Conservation (phyloP, 371 early-diverging fungal species). For the Thermomucor indicae-seudaticae region DNA sequence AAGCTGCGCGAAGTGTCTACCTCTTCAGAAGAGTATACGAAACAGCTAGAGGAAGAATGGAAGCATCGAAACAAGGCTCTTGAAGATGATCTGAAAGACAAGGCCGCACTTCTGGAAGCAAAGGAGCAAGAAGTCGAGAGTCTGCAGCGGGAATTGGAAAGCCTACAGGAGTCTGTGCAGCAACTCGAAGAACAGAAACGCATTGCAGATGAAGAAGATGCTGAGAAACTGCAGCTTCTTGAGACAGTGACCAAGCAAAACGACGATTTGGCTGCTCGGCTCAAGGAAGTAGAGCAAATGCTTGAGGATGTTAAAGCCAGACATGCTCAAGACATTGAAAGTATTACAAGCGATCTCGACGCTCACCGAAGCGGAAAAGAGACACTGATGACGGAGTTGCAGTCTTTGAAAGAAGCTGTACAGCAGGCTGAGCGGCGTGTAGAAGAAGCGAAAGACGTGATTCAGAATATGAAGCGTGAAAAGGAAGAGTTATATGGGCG, state of each 20-base stretch:
- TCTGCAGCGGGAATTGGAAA: conserved; percentile 8
- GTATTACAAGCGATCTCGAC: not conserved
- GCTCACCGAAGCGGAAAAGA: not conserved
- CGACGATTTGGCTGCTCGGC: conserved; percentile 2
- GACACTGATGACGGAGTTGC: not conserved
- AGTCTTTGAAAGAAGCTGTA: not conserved
- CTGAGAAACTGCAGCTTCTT: conserved; percentile 5
- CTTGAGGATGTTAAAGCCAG: not conserved
- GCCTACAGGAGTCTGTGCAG: conserved; percentile 1
- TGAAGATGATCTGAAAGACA: not conserved
- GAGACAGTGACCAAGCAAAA: conserved; percentile 13
- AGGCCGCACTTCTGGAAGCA: not conserved
- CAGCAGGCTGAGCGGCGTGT: not conserved
- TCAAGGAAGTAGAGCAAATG: conserved; percentile 2
- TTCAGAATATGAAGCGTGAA: not conserved
- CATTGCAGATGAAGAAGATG: conserved; percentile 5
- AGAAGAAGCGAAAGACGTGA: not conserved
- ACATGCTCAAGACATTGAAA: not conserved
- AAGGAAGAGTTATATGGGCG: not conserved
- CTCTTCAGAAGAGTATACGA: too few relatives aligned
- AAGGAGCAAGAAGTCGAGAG: not conserved
- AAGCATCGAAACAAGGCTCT: not conserved
- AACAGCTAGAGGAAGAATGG: not conserved
- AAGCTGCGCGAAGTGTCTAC: too few relatives aligned
- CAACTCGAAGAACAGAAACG: conserved; percentile 7